A percentile compares a stretch with the other conserved stretches of the same genome.
phyloP scores from a whole-genome alignment of 2,329 filamentous ascomycete species.

The Coniochaeta sp. region DNA sequence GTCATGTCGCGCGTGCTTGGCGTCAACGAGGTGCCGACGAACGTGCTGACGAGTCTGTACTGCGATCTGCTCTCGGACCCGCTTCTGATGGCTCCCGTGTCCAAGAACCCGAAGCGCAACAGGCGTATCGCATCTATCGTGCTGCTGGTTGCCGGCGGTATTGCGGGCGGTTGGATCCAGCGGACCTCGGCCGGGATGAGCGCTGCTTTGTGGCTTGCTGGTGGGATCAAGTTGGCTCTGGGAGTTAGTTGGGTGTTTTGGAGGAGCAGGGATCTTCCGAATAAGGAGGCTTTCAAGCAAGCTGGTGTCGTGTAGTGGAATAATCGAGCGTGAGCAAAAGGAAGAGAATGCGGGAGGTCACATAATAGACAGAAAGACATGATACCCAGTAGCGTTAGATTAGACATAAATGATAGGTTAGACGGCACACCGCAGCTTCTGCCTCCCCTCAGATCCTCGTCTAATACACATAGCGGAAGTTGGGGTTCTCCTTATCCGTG shows the following conservation, averaged over 20 bases:
- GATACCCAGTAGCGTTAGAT: slow-evolving; percentile 1
- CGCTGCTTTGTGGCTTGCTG: slow-evolving; percentile 37
- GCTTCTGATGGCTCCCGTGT: slow-evolving; percentile 32
- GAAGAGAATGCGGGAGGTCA: background rate
- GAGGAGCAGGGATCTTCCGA: slow-evolving; percentile 4
- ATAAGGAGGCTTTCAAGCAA: background rate
- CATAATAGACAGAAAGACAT: background rate
- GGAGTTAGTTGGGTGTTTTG: slow-evolving; percentile 23
- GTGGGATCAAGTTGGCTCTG: slow-evolving; percentile 33
- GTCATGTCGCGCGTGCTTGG: slow-evolving; percentile 43
- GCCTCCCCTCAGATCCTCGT: background rate
- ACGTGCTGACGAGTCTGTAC: slow-evolving; percentile 47
- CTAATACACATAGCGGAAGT: slow-evolving; percentile 48
- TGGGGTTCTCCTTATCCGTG: slow-evolving; percentile 54
- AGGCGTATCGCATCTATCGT: slow-evolving; percentile 35
- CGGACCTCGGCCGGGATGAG: slow-evolving; percentile 32
- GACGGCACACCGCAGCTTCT: background rate
- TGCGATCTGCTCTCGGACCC: slow-evolving; percentile 47
- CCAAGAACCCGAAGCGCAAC: slow-evolving; percentile 43
- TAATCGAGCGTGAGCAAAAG: background rate
- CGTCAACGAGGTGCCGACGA: slow-evolving; percentile 48
- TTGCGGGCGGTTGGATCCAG: slow-evolving; percentile 40
- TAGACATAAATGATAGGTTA: background rate
- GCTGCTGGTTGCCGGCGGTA: slow-evolving; percentile 36
- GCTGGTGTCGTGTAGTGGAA: background rate